phyloP scores from a whole-genome alignment of 2,329 filamentous ascomycete species.

The Aspergillus novofumigatus region DNA sequence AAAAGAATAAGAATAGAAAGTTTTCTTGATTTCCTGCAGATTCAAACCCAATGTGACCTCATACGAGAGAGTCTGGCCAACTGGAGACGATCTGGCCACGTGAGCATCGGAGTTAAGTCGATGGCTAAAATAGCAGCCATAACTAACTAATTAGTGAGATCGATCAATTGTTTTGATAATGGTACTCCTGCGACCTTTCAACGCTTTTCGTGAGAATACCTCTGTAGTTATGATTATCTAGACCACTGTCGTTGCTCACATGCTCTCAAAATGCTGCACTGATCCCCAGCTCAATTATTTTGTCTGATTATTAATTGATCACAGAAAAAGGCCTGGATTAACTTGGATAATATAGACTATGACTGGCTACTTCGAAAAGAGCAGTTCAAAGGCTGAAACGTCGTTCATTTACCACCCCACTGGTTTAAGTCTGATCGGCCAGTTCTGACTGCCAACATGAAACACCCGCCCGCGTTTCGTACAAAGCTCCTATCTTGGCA shows the following conservation, averaged over 20 bases:
- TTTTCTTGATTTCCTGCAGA: neutral
- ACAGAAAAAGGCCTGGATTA: neutral
- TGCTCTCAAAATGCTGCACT: neutral
- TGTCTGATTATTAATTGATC: neutral
- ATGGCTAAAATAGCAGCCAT: neutral
- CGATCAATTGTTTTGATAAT: neutral
- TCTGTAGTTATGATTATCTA: too few species aligned
- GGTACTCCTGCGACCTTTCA: neutral
- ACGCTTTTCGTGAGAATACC: neutral
- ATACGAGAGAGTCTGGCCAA: neutral
- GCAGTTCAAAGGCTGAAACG: neutral
- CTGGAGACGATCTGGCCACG: neutral
- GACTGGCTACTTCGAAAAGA: neutral
- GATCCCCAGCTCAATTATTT: neutral
- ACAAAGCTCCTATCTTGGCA: neutral
- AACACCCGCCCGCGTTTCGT: conserved; percentile 3
- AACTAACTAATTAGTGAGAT: neutral
- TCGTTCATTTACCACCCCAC: neutral
- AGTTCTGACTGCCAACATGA: conserved; percentile 1
- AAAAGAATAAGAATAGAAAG: neutral
- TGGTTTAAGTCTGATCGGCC: neutral
- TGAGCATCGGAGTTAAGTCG: neutral
- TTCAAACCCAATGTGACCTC: neutral
- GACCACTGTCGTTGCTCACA: neutral
- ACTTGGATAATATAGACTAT: neutral